A percentile compares a stretch with the other conserved stretches of the same genome.
Conservation (phyloP, 2,329 filamentous ascomycete species). For the Penicillium sp. region DNA sequence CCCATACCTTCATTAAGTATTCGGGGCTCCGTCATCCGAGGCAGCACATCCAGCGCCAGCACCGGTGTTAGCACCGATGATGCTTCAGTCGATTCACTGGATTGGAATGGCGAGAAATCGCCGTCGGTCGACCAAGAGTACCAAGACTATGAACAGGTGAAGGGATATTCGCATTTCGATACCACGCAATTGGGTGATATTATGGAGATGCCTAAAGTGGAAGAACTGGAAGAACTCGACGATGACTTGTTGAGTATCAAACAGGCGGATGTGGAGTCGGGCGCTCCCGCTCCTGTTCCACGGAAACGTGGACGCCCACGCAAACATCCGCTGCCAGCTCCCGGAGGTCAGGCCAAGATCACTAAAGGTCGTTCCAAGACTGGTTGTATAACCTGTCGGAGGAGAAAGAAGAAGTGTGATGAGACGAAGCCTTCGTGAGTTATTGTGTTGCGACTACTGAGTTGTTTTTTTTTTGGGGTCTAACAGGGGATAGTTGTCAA, state of each 20-base stretch:
- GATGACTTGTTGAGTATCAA: conserved; percentile 38
- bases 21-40: conserved; percentile 32
- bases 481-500: conserved; percentile 43
- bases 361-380: conserved; percentile 69
- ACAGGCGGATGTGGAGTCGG: conserved; percentile 32
- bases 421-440: conserved; percentile 46
- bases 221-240: conserved; percentile 56
- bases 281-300: conserved; percentile 38
- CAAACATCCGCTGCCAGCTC: conserved; percentile 69
- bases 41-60: conserved; percentile 26
- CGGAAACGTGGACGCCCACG: conserved; percentile 76
- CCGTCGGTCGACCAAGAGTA: conserved; percentile 24
- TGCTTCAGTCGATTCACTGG: conserved; percentile 33
- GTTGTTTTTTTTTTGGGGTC: not conserved
- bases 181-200: conserved; percentile 37
- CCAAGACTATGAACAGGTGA: conserved; percentile 20
- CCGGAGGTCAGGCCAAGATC: conserved; percentile 64
- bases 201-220: conserved; percentile 50
- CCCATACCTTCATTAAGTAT: conserved; percentile 24
- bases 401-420: conserved; percentile 62
- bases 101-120: conserved; percentile 29
- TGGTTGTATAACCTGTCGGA: conserved; percentile 60
- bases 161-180: conserved; percentile 28
- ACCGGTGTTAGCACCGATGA: conserved; percentile 38
- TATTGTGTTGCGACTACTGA: not conserved